Percentiles rank a stretch among this genome's conserved stretches.
phyloP scores from a whole-genome alignment of 1,284 basidiomycete species.

The Polyporus tsugae region DNA sequence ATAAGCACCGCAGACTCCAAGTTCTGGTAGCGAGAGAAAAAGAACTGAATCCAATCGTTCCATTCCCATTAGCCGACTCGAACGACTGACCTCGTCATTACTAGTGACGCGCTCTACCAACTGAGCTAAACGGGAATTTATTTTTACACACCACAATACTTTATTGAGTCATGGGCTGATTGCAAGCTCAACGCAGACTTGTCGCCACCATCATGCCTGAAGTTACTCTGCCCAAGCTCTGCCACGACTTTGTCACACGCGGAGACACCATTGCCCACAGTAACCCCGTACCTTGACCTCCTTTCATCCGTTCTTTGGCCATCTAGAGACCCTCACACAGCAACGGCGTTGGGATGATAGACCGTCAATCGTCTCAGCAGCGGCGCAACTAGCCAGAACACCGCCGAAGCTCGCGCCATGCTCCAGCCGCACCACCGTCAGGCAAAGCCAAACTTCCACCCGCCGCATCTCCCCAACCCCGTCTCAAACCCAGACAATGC shows the following conservation, averaged over 20 bases:
- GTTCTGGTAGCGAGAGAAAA: not conserved
- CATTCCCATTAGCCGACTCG: constrained; percentile 15
- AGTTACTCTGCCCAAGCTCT: not conserved
- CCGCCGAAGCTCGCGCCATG: not conserved
- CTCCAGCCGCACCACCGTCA: constrained; percentile 1
- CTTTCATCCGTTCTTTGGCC: not conserved
- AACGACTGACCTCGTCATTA: constrained; percentile 32
- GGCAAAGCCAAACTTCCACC: not conserved
- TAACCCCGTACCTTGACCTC: not conserved
- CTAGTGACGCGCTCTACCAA: constrained; percentile 69
- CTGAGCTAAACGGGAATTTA: constrained; percentile 54
- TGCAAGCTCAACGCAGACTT: not conserved
- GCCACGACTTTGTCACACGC: not conserved
- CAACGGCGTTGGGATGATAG: not conserved
- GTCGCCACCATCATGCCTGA: not conserved
- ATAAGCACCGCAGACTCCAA: no score
- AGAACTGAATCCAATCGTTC: not conserved
- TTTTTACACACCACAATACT: not conserved
- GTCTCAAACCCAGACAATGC: not conserved
- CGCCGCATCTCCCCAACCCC: not conserved
- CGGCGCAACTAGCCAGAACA: constrained; percentile 3
- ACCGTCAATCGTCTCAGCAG: constrained; percentile 2
- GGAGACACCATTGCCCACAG: not conserved
- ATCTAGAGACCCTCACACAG: not conserved
- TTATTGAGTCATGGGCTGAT: not conserved